phyloP scores from a whole-genome alignment of 2,329 filamentous ascomycete species.

The Epichloe gansuensis region DNA sequence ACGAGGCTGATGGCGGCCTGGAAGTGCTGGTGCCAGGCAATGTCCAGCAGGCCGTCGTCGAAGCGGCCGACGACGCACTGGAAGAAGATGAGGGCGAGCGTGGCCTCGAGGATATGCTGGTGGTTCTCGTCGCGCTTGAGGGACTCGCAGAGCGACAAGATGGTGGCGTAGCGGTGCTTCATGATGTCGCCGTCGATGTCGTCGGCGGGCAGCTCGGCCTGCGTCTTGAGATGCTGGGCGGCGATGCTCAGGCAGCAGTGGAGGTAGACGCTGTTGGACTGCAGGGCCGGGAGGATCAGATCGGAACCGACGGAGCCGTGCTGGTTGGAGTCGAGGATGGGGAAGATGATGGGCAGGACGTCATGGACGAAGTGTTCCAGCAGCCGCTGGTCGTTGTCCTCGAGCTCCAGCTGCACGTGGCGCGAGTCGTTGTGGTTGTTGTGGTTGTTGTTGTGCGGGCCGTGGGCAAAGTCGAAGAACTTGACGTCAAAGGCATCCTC shows the following conservation, averaged over 20 bases:
- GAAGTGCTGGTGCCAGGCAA: slow-evolving; percentile 96
- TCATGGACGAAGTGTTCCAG: slow-evolving; percentile 85
- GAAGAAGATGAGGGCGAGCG: slow-evolving; percentile 91
- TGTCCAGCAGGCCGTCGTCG: slow-evolving; percentile 76
- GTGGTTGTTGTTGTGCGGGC: slow-evolving; percentile 37
- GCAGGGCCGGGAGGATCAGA: slow-evolving; percentile 75
- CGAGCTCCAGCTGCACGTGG: slow-evolving; percentile 67
- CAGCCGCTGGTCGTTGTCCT: slow-evolving; percentile 76
- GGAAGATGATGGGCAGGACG: slow-evolving; percentile 82
- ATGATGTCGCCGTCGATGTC: slow-evolving; percentile 84
- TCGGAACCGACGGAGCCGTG: slow-evolving; percentile 70
- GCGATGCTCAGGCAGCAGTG: slow-evolving; percentile 93
- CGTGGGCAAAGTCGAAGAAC: slow-evolving; percentile 73
- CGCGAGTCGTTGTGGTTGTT: slow-evolving; percentile 39
- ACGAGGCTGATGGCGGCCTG: slow-evolving; percentile 79
- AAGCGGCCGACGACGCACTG: slow-evolving; percentile 82
- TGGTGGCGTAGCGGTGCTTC: slow-evolving; percentile 79
- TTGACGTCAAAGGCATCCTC: slow-evolving; percentile 54
- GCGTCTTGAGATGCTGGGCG: slow-evolving; percentile 81
- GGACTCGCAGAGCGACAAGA: slow-evolving; percentile 73
- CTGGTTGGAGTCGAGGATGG: slow-evolving; percentile 81
- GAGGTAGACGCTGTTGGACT: slow-evolving; percentile 84
- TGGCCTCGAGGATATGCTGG: slow-evolving; percentile 80
- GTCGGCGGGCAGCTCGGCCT: slow-evolving; percentile 47
- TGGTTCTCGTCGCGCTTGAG: slow-evolving; percentile 73